Conservation (phyloP, 345 rosid species). For the Garcia nutans region DNA sequence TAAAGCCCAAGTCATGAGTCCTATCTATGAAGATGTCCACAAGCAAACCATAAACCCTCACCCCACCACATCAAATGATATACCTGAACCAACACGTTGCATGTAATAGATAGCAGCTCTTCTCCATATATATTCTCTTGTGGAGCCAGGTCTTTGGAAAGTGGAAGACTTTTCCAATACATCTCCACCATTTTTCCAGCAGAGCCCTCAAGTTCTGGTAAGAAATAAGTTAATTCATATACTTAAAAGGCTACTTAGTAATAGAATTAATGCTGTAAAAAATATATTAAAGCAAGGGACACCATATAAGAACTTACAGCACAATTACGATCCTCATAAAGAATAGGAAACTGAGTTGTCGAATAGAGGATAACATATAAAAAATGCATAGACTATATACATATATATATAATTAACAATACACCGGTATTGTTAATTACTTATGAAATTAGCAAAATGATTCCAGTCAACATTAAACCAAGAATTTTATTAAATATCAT, state of each 20-base stretch:
- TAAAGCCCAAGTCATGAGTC: neutral
- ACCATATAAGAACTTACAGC: neutral
- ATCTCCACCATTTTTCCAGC: slow-evolving; percentile 64
- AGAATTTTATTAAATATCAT: too few relatives aligned
- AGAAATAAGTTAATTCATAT: slow-evolving; percentile 16
- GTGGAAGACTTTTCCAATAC: slow-evolving; percentile 69
- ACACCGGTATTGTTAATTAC: too few relatives aligned
- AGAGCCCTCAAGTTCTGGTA: slow-evolving; percentile 60
- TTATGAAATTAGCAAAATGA: too few relatives aligned
- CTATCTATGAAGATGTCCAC: neutral
- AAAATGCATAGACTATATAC: neutral
- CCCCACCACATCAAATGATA: slow-evolving; percentile 1
- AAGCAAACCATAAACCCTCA: neutral
- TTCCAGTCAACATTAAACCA: too few relatives aligned
- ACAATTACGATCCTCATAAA: neutral
- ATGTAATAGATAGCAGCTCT: slow-evolving; percentile 72
- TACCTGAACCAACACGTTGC: slow-evolving; percentile 91
- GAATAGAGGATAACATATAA: neutral
- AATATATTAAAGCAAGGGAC: slow-evolving; percentile 8
- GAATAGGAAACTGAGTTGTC: neutral
- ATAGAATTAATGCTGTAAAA: neutral
- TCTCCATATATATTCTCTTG: slow-evolving; percentile 95
- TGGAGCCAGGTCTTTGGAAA: slow-evolving; percentile 85
- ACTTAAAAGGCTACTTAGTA: slow-evolving; percentile 11
- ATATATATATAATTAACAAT: too few relatives aligned